Base-by-base conservation (phyloP, 768 basidiomycete genomes). In the Pisolithus marmoratus region DNA sequence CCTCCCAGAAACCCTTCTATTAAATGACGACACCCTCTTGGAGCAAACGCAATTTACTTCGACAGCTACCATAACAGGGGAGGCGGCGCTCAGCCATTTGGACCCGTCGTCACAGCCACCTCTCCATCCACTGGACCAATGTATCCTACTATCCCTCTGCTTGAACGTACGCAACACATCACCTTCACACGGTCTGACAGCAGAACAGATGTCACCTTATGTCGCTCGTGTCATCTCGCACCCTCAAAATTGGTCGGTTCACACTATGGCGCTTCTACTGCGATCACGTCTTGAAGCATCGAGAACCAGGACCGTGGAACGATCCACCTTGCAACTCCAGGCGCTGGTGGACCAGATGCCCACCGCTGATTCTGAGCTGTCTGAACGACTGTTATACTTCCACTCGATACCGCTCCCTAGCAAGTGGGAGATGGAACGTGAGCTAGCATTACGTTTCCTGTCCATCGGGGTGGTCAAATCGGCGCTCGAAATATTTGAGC, bases 271-370 rank as follows among this genome's bases (percentile, higher is more conserved):
- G 26, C 83, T 98, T 48, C 80, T 99, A 46, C 82, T 97, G 24
- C 87, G 96, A 26, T 89, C 95, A 9, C 82, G 96, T 7, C 83
- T 96, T 52, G 95, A 99, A 67, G 79, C 93, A 1, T 74, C 80
- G 17, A 82, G 96, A 40, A 90, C 90, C 1, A 83, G 96, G 22
- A 98, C 96, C 14, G 88, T 94, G 59, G 96, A 99, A 66, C 83
- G 96, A 23, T 84, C 93, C 2, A 84, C 87, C 2, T 75, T 98
- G 2, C 96, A 99, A 67, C 83, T 99, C 5, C 92, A 95, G 63
- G 94, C 95, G 0, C 77, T 99, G 51, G 82, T 99, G 54, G 95
- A 98, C 63, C 96, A 98, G 67, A 96, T 94, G 90, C 91, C 89
- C 36, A 90, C 87, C 0, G 76, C 86, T 12, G 90, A 94, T 65